These are phyloP conservation scores for Salix arbutifolia DNA, from an alignment of 345 rosid genomes.

Conservation along the genomic window DNA sequence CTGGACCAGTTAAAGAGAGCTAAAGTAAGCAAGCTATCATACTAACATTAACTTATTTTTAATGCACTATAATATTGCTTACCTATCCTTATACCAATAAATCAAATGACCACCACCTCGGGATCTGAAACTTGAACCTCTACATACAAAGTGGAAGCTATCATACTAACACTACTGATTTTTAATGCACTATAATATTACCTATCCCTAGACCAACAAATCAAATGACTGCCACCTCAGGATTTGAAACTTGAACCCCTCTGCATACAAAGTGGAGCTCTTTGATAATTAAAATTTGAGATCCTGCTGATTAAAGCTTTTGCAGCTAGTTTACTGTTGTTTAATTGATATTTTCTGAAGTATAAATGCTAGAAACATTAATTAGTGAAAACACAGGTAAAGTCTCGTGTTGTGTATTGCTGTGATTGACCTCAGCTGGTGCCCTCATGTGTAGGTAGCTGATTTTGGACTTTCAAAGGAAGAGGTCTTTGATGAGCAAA, in stretches of 20 bases:
- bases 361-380: not conserved
- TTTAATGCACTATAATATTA: not conserved
- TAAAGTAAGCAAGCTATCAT: conserved; percentile 45
- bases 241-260: not conserved
- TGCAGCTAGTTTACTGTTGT: not conserved
- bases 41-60: conserved; percentile 1
- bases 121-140: not conserved
- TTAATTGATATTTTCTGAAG: not conserved
- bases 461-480: conserved; percentile 94
- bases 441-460: conserved; percentile 55
- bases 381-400: not conserved
- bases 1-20: conserved; percentile 86
- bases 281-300: not conserved
- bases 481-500: conserved; percentile 66
- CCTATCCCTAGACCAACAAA: not conserved
- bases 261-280: not conserved
- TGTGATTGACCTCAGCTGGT: not conserved
- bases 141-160: not conserved
- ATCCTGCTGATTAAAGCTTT: not conserved
- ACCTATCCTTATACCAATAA: not conserved
- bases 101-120: not conserved
- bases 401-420: not conserved
- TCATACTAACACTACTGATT: not conserved
- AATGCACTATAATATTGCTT: not conserved
- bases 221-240: not conserved